Evolutionary conservation across 1,139 yeast species (phyloP).

Genomic region (Zygoascus hellenicus): DNA sequence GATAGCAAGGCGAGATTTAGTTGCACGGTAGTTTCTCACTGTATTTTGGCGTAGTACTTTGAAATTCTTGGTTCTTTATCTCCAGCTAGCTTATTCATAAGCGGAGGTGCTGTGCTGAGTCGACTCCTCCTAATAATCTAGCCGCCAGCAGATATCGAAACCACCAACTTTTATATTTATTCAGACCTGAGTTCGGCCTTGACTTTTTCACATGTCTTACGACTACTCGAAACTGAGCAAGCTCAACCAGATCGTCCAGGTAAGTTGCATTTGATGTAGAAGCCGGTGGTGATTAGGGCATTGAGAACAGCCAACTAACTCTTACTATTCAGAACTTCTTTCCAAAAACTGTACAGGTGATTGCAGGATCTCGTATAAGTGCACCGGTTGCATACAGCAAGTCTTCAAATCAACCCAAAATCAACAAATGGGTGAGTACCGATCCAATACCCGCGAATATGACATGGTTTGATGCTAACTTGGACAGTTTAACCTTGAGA

Average conservation of each 20-base stretch:
- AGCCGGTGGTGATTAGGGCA: not conserved
- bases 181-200: not conserved
- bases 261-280: conserved; percentile 14
- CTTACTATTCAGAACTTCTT: conserved; percentile 51
- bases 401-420: conserved; percentile 23
- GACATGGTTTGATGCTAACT: conserved; percentile 3
- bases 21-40: too few species aligned
- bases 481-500: conserved; percentile 60
- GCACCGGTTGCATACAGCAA: conserved; percentile 20
- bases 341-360: conserved; percentile 61
- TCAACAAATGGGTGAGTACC: conserved; percentile 33
- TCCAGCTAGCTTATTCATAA: too few species aligned
- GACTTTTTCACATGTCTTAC: not conserved
- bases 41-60: too few species aligned
- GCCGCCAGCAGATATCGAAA: too few species aligned
- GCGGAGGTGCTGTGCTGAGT: too few species aligned
- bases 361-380: conserved; percentile 39
- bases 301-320: not conserved
- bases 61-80: too few species aligned
- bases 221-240: conserved; percentile 21
- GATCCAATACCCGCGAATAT: not conserved
- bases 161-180: too few species aligned
- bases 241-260: conserved; percentile 37
- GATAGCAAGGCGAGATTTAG: too few species aligned
- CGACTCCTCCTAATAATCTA: too few species aligned